Percentiles rank a stretch among this genome's conserved stretches.
phyloP scores from a whole-genome alignment of 2,329 filamentous ascomycete genomes.

The Cryphonectria japonica region DNA sequence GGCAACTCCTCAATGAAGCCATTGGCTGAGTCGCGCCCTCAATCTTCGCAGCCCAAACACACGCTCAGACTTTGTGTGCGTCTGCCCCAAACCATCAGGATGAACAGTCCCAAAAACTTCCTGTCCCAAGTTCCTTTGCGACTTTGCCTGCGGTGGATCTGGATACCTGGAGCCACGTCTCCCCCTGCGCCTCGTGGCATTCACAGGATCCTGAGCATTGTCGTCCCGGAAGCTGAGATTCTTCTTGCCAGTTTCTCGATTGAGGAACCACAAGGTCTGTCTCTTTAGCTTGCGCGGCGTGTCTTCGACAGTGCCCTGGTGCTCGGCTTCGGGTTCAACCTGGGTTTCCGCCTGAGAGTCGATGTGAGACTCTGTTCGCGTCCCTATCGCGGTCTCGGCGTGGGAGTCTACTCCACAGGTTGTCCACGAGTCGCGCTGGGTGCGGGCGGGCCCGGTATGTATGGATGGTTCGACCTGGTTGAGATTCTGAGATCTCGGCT shows the following conservation, averaged over 20 bases:
- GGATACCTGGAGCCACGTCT: background rate
- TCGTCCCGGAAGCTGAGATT: background rate
- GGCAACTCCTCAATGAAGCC: background rate
- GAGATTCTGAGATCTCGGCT: background rate
- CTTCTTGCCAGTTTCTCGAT: background rate
- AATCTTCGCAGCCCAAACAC: background rate
- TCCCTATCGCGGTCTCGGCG: background rate
- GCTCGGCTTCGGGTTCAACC: background rate
- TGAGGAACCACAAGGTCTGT: background rate
- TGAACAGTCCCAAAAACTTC: background rate
- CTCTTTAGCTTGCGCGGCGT: background rate
- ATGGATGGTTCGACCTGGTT: background rate
- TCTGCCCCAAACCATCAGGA: background rate
- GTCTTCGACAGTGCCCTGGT: background rate
- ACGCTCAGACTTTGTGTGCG: background rate
- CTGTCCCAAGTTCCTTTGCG: background rate
- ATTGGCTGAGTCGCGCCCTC: background rate
- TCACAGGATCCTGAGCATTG: background rate
- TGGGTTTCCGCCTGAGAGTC: background rate
- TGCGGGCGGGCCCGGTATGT: background rate
- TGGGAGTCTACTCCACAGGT: background rate
- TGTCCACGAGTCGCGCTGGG: background rate
- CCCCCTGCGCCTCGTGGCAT: background rate
- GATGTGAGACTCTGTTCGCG: background rate
- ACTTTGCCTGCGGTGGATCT: background rate